These are phyloP conservation scores for Amanita pseudoporphyria DNA, from an alignment of 768 basidiomycete species.

Conservation along the genomic window DNA sequence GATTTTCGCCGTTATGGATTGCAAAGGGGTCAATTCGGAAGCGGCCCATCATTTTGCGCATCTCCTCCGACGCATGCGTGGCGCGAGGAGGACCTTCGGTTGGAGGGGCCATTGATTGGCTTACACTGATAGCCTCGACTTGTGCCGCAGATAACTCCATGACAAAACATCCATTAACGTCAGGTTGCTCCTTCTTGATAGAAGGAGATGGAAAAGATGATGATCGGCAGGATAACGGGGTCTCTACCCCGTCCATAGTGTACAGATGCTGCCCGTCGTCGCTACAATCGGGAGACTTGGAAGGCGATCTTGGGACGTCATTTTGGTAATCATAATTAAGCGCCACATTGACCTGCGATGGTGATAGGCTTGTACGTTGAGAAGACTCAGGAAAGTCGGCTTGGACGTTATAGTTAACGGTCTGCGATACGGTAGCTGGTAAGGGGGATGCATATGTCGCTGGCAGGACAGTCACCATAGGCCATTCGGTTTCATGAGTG, in stretches of 20 bases:
- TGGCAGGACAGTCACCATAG: not conserved
- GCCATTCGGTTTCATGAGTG: constrained; percentile 1
- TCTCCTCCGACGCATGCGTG: constrained; percentile 58
- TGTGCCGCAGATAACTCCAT: constrained; percentile 28
- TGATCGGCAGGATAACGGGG: constrained; percentile 9
- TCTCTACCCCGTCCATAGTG: constrained; percentile 7
- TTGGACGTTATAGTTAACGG: constrained; percentile 2
- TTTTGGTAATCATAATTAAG: constrained; percentile 10
- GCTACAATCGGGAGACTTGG: constrained; percentile 12
- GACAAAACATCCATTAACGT: constrained; percentile 30
- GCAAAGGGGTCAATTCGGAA: constrained; percentile 74
- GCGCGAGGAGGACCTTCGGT: constrained; percentile 68
- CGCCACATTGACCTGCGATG: constrained; percentile 6
- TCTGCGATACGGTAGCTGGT: not conserved
- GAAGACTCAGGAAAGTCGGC: constrained; percentile 16
- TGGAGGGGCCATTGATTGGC: constrained; percentile 39
- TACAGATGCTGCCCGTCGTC: constrained; percentile 5
- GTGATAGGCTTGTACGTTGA: constrained; percentile 12
- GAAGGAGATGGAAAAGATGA: constrained; percentile 11
- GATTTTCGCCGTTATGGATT: constrained; percentile 42
- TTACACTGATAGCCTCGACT: constrained; percentile 13
- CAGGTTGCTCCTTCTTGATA: constrained; percentile 32
- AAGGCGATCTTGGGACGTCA: constrained; percentile 15
- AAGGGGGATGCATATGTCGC: not conserved
- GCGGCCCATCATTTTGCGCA: constrained; percentile 71